Percentiles rank a stretch among this genome's conserved stretches.
Conservation (phyloP, 495 filamentous ascomycete genomes). For the Aspergillus asperescens region DNA sequence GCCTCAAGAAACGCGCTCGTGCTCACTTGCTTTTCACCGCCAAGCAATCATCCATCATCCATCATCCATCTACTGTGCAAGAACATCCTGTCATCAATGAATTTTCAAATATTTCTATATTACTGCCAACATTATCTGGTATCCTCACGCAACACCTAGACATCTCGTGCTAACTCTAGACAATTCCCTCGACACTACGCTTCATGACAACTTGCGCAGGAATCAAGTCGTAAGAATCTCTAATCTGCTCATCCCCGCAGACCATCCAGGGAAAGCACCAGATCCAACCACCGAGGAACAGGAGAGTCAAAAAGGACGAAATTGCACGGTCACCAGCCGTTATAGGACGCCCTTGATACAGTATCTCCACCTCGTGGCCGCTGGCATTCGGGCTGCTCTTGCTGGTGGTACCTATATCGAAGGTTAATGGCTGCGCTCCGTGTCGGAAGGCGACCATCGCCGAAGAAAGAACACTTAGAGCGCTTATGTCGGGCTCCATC, state of each 20-base stretch:
- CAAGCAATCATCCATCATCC: too few species aligned
- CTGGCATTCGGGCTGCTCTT: conserved; percentile 57
- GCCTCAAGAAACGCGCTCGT: neutral
- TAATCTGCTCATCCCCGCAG: neutral
- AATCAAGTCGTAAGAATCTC: neutral
- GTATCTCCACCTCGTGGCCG: conserved; percentile 23
- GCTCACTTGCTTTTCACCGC: conserved; percentile 10
- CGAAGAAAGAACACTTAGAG: conserved; percentile 52
- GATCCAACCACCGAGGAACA: conserved; percentile 51
- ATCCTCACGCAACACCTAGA: too few species aligned
- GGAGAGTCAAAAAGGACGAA: conserved; percentile 59
- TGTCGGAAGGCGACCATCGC: conserved; percentile 44
- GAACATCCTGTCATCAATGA: too few species aligned
- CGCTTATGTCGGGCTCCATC: conserved; percentile 56
- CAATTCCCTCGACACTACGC: too few species aligned
- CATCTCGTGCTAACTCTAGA: too few species aligned
- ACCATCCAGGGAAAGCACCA: conserved; percentile 37
- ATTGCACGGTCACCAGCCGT: conserved; percentile 56
- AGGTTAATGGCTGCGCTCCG: conserved; percentile 47
- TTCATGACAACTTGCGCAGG: neutral
- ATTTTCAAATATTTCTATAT: too few species aligned
- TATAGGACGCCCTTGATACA: conserved; percentile 33
- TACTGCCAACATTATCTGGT: too few species aligned
- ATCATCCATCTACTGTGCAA: too few species aligned
- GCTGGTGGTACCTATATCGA: conserved; percentile 59